Evolutionary conservation across 345 rosid genomes (phyloP).

Genomic region (Gossypium ekmanianum): DNA sequence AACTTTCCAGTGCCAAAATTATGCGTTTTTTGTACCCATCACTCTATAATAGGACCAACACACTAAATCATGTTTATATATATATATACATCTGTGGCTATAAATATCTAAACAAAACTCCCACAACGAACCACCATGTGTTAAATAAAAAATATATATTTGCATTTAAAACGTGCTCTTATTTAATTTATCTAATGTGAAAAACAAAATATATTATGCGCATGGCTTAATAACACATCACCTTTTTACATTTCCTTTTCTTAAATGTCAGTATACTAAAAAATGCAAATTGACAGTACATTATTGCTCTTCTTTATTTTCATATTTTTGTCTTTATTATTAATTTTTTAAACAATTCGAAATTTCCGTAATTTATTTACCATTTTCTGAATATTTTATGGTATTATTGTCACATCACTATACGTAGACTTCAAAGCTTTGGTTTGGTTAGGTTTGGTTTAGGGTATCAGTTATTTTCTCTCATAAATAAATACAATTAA

Average conservation of each 20-base stretch:
- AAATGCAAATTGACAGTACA: not conserved
- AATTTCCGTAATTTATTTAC: not conserved
- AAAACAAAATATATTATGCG: not conserved
- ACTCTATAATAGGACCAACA: not conserved
- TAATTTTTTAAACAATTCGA: not conserved
- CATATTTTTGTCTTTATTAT: not conserved
- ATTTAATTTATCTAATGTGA: not conserved
- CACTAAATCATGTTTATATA: not conserved
- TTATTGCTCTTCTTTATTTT: not conserved
- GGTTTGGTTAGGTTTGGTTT: no score
- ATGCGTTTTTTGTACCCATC: not conserved
- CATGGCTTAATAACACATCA: not conserved
- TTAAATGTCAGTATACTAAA: not conserved
- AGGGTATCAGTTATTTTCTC: not conserved
- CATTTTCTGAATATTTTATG: not conserved
- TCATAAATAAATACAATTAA: not conserved
- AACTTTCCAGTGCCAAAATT: not conserved
- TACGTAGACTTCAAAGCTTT: not conserved
- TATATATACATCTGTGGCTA: no score
- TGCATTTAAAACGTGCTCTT: conserved; percentile 6
- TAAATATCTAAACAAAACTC: not conserved
- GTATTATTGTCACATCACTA: not conserved
- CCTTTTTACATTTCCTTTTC: not conserved
- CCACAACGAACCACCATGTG: not conserved
- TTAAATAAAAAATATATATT: not conserved